Base-by-base conservation (phyloP, 768 basidiomycete species). In the Xerocomellus chrysenteron region DNA sequence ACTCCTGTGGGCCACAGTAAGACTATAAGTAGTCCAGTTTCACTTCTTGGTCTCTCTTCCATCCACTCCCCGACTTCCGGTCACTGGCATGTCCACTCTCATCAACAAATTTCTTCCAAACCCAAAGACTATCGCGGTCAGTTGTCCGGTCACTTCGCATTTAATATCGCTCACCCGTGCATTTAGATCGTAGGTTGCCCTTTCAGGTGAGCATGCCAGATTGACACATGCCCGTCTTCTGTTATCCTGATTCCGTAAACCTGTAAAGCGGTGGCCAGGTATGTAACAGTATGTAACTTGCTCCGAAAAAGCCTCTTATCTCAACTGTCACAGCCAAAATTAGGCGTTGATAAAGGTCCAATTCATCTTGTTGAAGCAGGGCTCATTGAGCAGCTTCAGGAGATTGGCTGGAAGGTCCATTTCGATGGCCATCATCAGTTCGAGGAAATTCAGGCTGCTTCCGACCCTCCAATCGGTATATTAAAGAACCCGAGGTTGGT, bases 381-480 rank as follows among this genome's bases (percentile, higher is more conserved):
- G 4, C 83, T 99, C 44, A 68, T 90, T 37, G 68, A 82, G 7
- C 92, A 96, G 68, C 81, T 98, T 36, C 73, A 82, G 45, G 77
- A 77, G 4, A 82, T 98, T 17, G 94, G 92, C 41, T 98, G 94
- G 94, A 79, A 84, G 39, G 95, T 98, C 61, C 74, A 85, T 45
- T 98, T 96, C 71, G 87, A 93, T 57, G 92, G 94, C 0, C 91
- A 94, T 65, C 89, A 94, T 68, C 86, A 88, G 60, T 97, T 95
- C 62, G 89, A 92, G 69, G 87, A 86, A 43, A 81, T 92, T 61
- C 76, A 79, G 24, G 74, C 80, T 6, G 74, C 74, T 42, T 55
- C 62, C 10, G 65, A 73, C 40, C 87, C 91, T 32, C 90, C 90
- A 13, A 90, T 94, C 59, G 94, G 92, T 24, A 88, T 82, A 61